These are phyloP conservation scores for Kluyveromyces nonfermentans DNA, from an alignment of 805 yeast species.

Conservation along the genomic window DNA sequence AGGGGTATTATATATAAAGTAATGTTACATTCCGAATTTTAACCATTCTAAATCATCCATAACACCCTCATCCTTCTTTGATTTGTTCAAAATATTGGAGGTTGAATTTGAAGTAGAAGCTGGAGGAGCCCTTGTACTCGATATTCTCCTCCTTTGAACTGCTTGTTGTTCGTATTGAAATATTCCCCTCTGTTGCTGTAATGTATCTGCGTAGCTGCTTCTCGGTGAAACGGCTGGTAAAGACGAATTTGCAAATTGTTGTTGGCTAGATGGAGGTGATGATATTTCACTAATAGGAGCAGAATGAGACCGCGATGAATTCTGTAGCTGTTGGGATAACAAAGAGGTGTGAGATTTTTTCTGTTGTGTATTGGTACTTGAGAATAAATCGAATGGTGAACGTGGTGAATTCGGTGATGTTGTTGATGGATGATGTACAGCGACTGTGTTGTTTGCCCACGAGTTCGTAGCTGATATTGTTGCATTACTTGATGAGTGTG, in stretches of 20 bases:
- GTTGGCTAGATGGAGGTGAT: neutral
- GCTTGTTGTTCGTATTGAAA: slow-evolving; percentile 5
- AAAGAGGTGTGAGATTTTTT: slow-evolving; percentile 25
- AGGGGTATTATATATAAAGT: neutral
- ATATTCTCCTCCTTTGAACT: neutral
- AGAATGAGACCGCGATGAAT: slow-evolving; percentile 10
- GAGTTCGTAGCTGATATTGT: slow-evolving; percentile 13
- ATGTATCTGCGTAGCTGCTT: slow-evolving; percentile 18
- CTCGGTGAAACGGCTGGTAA: slow-evolving; percentile 18
- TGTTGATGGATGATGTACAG: neutral
- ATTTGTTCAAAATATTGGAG: neutral
- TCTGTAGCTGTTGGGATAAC: slow-evolving; percentile 28
- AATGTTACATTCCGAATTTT: slow-evolving; percentile 25
- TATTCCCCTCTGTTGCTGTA: slow-evolving; percentile 20
- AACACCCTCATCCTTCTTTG: slow-evolving; percentile 6
- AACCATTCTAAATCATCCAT: slow-evolving; percentile 29
- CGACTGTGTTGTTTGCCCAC: slow-evolving; percentile 8
- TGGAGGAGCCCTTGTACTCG: neutral
- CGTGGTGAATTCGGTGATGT: slow-evolving; percentile 17
- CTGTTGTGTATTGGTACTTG: slow-evolving; percentile 11
- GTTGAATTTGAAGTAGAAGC: neutral
- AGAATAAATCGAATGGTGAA: slow-evolving; percentile 14
- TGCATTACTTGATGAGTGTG: slow-evolving; percentile 4
- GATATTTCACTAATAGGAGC: neutral
- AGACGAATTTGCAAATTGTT: neutral